Conservation (phyloP, 106 monocot genomes). For the Dendrobium catenatum region DNA sequence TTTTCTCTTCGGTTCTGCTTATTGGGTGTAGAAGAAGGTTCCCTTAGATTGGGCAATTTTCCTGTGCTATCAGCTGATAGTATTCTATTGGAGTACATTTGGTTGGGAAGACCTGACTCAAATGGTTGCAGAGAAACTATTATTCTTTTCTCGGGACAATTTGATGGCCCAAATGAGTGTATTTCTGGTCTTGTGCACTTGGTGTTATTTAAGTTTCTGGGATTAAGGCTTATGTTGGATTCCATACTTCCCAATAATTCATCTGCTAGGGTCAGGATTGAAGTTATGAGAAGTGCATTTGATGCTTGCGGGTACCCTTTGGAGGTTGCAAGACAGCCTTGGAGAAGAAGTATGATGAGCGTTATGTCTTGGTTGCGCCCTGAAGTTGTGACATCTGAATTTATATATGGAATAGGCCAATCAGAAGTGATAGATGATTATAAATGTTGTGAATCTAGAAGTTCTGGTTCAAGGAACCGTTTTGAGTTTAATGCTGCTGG, state of each 20-base stretch:
- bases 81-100: slow-evolving; percentile 51
- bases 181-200: slow-evolving; percentile 79
- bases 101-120: slow-evolving; percentile 10
- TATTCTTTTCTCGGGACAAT: slow-evolving; percentile 52
- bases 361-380: slow-evolving; percentile 86
- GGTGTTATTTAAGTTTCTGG: slow-evolving; percentile 49
- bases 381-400: slow-evolving; percentile 67
- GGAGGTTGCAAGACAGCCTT: slow-evolving; percentile 66
- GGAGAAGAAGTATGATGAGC: slow-evolving; percentile 89
- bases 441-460: slow-evolving; percentile 9
- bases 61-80: slow-evolving; percentile 48
- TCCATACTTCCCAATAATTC: slow-evolving; percentile 12
- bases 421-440: slow-evolving; percentile 4
- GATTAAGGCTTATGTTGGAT: slow-evolving; percentile 41
- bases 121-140: slow-evolving; percentile 16
- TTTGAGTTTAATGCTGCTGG: slow-evolving; percentile 48
- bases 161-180: slow-evolving; percentile 85
- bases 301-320: slow-evolving; percentile 58
- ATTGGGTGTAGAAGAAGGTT: slow-evolving; percentile 33
- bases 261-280: slow-evolving; percentile 61
- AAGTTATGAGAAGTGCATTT: slow-evolving; percentile 59
- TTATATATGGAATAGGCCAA: slow-evolving; percentile 40
- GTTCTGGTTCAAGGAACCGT: slow-evolving; percentile 24
- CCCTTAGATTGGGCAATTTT: slow-evolving; percentile 72
- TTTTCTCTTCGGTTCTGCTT: slow-evolving; percentile 53